A percentile compares a stretch with the other conserved stretches of the same genome.
These are phyloP conservation scores for Brettanomyces sp. DNA, from an alignment of 805 yeast genomes.

Conservation along the genomic window DNA sequence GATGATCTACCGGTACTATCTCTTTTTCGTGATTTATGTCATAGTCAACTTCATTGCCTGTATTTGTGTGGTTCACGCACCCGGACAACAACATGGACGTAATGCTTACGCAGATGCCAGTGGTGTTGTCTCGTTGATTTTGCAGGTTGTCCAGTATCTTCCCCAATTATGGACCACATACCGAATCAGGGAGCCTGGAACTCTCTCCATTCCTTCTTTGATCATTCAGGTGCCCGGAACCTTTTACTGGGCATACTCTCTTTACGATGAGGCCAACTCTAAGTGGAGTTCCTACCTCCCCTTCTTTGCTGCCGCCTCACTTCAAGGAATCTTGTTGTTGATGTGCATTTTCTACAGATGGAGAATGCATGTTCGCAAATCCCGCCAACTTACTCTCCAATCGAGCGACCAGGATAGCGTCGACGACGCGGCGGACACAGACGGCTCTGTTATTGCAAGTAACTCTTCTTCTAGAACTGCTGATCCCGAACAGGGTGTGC, in stretches of 20 bases:
- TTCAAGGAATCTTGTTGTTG: conserved; percentile 52
- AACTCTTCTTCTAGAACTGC: too few relatives aligned
- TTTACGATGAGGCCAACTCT: conserved; percentile 64
- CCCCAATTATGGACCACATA: conserved; percentile 75
- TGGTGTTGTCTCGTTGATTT: conserved; percentile 55
- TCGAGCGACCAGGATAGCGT: background rate
- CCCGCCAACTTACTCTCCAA: background rate
- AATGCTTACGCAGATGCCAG: conserved; percentile 43
- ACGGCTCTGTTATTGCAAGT: too few relatives aligned
- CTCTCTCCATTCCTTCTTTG: conserved; percentile 75
- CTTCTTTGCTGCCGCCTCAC: conserved; percentile 57
- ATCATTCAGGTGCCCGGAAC: conserved; percentile 87
- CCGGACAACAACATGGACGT: conserved; percentile 8
- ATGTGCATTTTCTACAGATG: conserved; percentile 50
- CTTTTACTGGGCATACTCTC: conserved; percentile 63
- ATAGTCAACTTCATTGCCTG: conserved; percentile 27
- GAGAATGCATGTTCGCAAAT: background rate
- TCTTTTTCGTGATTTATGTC: conserved; percentile 30
- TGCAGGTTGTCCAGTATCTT: conserved; percentile 63
- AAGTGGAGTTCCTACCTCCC: conserved; percentile 87
- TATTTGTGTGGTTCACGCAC: conserved; percentile 18
- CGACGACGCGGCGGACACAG: too few relatives aligned
- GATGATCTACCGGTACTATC: conserved; percentile 32
- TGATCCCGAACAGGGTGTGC: too few relatives aligned
- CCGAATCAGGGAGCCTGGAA: conserved; percentile 64